phyloP scores from a whole-genome alignment of 2,329 filamentous ascomycete genomes.

The Capronia epimyces region DNA sequence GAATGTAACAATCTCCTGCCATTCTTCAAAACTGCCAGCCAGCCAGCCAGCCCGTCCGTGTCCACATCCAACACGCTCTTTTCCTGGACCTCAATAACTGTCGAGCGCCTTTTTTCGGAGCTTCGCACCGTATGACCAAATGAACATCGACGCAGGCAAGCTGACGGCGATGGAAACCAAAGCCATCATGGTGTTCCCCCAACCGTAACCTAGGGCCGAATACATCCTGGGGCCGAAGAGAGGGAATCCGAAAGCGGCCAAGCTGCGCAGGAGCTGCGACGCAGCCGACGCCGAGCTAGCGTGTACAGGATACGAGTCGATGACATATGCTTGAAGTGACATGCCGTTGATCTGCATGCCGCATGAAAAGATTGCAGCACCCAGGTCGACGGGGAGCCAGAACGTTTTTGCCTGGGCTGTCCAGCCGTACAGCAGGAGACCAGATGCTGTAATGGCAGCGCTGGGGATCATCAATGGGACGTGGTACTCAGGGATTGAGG shows the following conservation, averaged over 20 bases:
- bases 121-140: too few species aligned
- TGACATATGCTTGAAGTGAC: constrained; percentile 14
- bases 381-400: constrained; percentile 31
- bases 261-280: constrained; percentile 4
- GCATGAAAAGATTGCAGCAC: constrained; percentile 17
- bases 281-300: constrained; percentile 6
- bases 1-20: too few species aligned
- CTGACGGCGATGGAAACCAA: not conserved
- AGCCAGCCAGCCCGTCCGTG: too few species aligned
- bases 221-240: constrained; percentile 21
- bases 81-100: too few species aligned
- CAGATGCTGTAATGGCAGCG: constrained; percentile 40
- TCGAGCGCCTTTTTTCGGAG: too few species aligned
- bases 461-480: constrained; percentile 49
- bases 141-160: not conserved
- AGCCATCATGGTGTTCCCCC: not conserved
- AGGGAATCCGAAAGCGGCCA: constrained; percentile 18
- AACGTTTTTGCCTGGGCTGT: constrained; percentile 25
- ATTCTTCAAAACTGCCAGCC: too few species aligned
- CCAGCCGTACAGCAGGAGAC: constrained; percentile 31
- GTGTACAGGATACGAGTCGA: constrained; percentile 11
- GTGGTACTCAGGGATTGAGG: constrained; percentile 47
- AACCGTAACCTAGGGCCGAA: constrained; percentile 15
- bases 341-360: constrained; percentile 5
- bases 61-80: too few species aligned